Percentiles rank a stretch among this genome's conserved stretches.
Conservation (phyloP, 1,284 basidiomycete species). For the Ceratobasidium sp. region DNA sequence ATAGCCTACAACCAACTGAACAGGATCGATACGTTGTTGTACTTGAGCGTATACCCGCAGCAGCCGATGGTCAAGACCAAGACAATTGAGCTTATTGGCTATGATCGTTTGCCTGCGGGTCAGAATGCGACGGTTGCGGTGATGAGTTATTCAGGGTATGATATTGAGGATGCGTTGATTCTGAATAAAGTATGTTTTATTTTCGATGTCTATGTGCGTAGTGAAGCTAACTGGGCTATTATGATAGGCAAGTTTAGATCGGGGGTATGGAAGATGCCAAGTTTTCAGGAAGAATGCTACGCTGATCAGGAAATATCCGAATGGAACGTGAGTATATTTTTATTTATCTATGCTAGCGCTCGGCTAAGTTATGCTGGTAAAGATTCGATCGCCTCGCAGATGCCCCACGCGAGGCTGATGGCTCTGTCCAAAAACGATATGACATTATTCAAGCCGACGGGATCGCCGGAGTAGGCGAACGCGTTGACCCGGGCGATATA, state of each 20-base stretch:
- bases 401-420: constrained; percentile 87
- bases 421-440: constrained; percentile 84
- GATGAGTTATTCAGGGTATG: constrained; percentile 99
- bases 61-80: constrained; percentile 99
- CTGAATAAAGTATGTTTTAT: constrained; percentile 82
- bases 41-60: constrained; percentile 99
- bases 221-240: constrained; percentile 19
- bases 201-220: background rate
- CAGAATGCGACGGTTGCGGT: constrained; percentile 99
- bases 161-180: constrained; percentile 99
- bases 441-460: constrained; percentile 94
- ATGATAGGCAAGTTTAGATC: constrained; percentile 88
- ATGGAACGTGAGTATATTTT: constrained; percentile 84
- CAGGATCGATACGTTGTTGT: constrained; percentile 98
- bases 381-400: constrained; percentile 96
- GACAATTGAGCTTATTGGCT: constrained; percentile 96
- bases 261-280: constrained; percentile 98
- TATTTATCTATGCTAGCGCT: constrained; percentile 31
- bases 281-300: constrained; percentile 97
- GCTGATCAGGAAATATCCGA: constrained; percentile 95
- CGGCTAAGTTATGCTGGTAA: constrained; percentile 31
- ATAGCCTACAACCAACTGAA: constrained; percentile 99
- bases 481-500: constrained; percentile 93
- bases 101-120: constrained; percentile 96
- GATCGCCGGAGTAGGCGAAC: constrained; percentile 94